Conservation (phyloP, 1,139 yeast genomes). For the Candida buenavistaensis region DNA sequence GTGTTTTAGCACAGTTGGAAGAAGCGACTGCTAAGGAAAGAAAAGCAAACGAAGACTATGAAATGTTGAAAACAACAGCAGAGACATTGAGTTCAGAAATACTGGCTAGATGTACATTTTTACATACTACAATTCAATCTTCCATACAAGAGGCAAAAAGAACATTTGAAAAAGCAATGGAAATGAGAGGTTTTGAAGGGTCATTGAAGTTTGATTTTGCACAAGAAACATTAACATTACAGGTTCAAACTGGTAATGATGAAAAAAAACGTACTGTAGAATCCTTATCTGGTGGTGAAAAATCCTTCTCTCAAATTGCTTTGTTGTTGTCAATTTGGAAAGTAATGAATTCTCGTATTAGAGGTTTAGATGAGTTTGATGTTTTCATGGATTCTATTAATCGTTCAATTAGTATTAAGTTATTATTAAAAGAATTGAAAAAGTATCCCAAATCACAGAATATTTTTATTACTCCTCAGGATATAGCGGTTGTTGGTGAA, state of each 20-base stretch:
- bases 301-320: constrained; percentile 90
- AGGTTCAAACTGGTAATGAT: constrained; percentile 62
- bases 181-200: constrained; percentile 76
- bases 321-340: constrained; percentile 89
- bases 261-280: constrained; percentile 67
- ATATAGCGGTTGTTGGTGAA: constrained; percentile 75
- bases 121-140: constrained; percentile 44
- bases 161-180: constrained; percentile 59
- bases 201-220: constrained; percentile 60
- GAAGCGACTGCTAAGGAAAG: constrained; percentile 27
- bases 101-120: constrained; percentile 48
- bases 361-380: constrained; percentile 96
- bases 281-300: constrained; percentile 95
- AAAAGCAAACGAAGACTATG: constrained; percentile 25
- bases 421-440: constrained; percentile 69
- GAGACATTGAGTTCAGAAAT: constrained; percentile 34
- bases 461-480: constrained; percentile 93
- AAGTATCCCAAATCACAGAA: constrained; percentile 73
- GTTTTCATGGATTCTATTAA: constrained; percentile 97
- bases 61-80: constrained; percentile 25
- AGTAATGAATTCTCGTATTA: constrained; percentile 80
- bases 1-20: constrained; percentile 35
- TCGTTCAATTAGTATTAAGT: constrained; percentile 73
- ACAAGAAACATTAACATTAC: constrained; percentile 50
- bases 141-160: constrained; percentile 35